Evolutionary conservation across 2,329 filamentous ascomycete species (phyloP).

Genomic region (Microdochium nivale): DNA sequence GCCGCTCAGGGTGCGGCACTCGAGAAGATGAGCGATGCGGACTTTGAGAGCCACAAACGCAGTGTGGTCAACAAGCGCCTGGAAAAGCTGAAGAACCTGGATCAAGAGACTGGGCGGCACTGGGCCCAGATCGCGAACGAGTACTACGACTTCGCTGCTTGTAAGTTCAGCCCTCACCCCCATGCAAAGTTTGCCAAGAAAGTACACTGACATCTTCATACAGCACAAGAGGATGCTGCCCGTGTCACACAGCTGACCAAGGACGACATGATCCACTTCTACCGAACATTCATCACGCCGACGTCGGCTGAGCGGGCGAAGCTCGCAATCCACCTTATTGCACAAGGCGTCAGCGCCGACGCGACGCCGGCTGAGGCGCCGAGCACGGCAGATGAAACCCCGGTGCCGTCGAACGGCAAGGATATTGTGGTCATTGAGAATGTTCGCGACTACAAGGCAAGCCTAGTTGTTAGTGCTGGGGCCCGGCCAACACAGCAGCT

Average conservation of each 20-base stretch:
- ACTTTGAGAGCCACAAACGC: constrained; percentile 86
- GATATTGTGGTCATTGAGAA: constrained; percentile 62
- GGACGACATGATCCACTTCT: constrained; percentile 72
- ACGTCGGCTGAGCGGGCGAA: constrained; percentile 69
- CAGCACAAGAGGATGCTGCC: constrained; percentile 68
- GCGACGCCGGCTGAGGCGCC: constrained; percentile 30
- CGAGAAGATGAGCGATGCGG: constrained; percentile 66
- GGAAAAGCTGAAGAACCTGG: constrained; percentile 88
- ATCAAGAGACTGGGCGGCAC: constrained; percentile 72
- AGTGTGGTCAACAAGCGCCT: constrained; percentile 79
- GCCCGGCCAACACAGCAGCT: constrained; percentile 66
- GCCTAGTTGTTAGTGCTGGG: constrained; percentile 63
- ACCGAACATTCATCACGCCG: constrained; percentile 65
- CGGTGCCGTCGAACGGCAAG: constrained; percentile 35
- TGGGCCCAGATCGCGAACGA: constrained; percentile 82
- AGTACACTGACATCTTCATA: neutral
- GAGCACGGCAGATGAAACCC: constrained; percentile 20
- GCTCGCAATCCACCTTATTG: constrained; percentile 72
- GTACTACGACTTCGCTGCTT: constrained; percentile 81
- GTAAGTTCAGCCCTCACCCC: constrained; percentile 39
- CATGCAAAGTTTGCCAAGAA: constrained; percentile 8
- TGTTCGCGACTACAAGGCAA: constrained; percentile 71
- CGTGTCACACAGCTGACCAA: constrained; percentile 69
- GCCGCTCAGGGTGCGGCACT: constrained; percentile 56
- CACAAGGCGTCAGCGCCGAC: constrained; percentile 48